phyloP scores from a whole-genome alignment of 345 rosid species.

The Eutrema yunnanense region DNA sequence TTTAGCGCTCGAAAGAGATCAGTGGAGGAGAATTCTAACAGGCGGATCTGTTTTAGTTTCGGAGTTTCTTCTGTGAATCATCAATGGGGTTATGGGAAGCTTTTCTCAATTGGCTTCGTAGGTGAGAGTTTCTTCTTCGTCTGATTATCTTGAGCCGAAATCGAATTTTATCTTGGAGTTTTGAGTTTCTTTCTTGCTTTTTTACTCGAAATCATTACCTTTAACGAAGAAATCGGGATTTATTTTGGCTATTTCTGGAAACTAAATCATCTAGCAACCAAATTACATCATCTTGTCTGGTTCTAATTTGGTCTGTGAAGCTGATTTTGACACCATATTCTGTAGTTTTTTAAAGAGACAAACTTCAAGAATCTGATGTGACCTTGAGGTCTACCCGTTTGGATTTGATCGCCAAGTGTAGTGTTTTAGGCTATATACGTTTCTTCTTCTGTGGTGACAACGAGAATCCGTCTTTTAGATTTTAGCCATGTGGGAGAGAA shows the following conservation, averaged over 20 bases:
- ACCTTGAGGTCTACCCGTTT: background rate
- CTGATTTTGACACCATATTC: background rate
- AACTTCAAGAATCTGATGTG: background rate
- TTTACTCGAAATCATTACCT: background rate
- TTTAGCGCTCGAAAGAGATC: background rate
- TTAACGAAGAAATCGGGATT: background rate
- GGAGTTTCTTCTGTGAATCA: background rate
- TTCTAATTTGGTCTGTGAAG: background rate
- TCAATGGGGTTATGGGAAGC: conserved; percentile 66
- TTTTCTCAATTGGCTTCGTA: conserved; percentile 76
- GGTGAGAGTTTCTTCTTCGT: conserved; percentile 30
- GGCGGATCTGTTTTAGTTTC: background rate
- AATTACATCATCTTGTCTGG: background rate
- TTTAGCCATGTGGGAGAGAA: background rate
- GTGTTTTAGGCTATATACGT: background rate
- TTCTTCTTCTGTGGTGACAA: background rate
- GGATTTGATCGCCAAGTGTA: background rate
- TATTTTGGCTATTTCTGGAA: background rate
- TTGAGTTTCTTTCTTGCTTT: too few relatives aligned
- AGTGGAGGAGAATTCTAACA: background rate
- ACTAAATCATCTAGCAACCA: background rate
- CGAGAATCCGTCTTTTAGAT: background rate
- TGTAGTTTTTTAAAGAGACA: background rate
- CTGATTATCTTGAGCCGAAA: background rate
- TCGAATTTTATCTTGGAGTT: too few relatives aligned